phyloP scores from a whole-genome alignment of 768 basidiomycete genomes.

The Serendipita sp. region DNA sequence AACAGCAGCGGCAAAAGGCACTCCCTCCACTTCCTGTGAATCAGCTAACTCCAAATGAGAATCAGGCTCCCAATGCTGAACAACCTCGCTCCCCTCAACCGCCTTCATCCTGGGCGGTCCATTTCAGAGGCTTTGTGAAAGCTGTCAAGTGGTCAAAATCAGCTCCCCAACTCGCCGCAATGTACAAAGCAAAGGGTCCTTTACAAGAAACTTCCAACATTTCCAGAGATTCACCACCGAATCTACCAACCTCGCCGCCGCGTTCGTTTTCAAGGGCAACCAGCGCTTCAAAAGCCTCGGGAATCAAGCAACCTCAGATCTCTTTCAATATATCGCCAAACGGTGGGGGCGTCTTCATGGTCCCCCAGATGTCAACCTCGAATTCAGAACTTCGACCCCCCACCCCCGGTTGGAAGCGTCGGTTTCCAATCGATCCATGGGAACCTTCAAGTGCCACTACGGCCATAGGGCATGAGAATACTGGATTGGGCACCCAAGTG shows the following conservation, averaged over 20 bases:
- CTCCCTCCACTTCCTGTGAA: not conserved
- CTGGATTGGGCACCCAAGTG: not conserved
- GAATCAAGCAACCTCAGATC: not conserved
- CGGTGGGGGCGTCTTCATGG: not conserved
- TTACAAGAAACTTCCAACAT: not conserved
- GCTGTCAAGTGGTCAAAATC: not conserved
- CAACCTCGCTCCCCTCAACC: not conserved
- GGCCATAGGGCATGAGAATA: not conserved
- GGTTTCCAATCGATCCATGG: not conserved
- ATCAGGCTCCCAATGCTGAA: not conserved
- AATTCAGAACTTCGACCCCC: not conserved
- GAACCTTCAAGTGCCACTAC: not conserved
- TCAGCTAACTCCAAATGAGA: not conserved
- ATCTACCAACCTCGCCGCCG: not conserved
- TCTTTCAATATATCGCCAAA: not conserved
- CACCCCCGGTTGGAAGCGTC: not conserved
- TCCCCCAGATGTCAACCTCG: not conserved
- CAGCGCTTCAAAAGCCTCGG: not conserved
- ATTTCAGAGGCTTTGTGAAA: conserved; percentile 1
- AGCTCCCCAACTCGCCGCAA: not conserved
- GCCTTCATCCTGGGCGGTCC: not conserved
- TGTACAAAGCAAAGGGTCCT: not conserved
- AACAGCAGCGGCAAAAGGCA: no score
- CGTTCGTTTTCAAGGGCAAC: not conserved
- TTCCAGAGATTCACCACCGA: not conserved